Evolutionary conservation across 352 stramenopile genomes (phyloP), one percentile per base, ranked within the genome.

Genomic region (Thalassiosira exigua): DNA sequence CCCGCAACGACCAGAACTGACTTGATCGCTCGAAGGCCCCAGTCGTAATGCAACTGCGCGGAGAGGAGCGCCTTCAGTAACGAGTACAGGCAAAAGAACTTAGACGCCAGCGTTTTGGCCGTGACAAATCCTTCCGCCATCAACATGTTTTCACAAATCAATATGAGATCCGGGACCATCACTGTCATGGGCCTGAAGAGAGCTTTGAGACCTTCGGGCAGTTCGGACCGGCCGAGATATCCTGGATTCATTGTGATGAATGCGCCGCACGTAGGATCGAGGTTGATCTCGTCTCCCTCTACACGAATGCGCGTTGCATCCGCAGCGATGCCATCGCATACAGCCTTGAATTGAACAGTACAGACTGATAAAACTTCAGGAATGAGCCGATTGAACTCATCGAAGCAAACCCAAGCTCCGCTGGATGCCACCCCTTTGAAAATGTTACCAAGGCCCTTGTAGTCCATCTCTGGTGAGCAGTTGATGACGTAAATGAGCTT

Each of bases 181-280:
- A 98, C 98, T 14, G 96, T 96, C 62, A 96, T 96, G 3, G 95
- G 95, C 1, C 96, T 93, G 73, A 98, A 98, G 46, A 97, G 95
- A 22, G 96, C 95, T 64, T 98, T 98, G 5, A 98, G 84, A 79
- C 98, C 98, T 69, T 98, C 96, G 0, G 96, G 96, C 7, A 98
- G 92, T 66, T 98, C 95, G 0, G 96, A 98, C 17, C 96, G 85
- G 12, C 96, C 96, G 0, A 96, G 95, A 74, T 98, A 98, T 0
- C 96, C 96, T 21, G 96, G 96, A 79, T 98, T 98, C 95, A 98
- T 98, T 17, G 96, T 98, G 72, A 98, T 97, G 70, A 97, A 98
- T 48, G 98, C 95, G 70, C 98, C 96, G 75, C 97, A 97, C 42
- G 98, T 97, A 56, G 92, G 90, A 59, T 97, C 96, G 0, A 98